Base-by-base conservation (phyloP, 2,329 filamentous ascomycete genomes). In the Paraphaeosphaeria sporulosa region DNA sequence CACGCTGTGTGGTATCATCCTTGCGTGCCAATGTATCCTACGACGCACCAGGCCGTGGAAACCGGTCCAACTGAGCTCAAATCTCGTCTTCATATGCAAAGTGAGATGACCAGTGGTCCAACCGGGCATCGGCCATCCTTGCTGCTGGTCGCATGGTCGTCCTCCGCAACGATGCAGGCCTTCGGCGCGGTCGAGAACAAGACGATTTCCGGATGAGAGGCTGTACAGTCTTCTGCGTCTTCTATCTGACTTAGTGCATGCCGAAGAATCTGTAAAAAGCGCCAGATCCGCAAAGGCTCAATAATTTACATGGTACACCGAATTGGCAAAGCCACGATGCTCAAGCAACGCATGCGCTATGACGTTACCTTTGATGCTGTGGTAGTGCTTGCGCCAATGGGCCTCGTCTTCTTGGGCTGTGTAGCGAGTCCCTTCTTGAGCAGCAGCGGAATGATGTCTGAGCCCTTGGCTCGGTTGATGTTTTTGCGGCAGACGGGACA, bases 401-500 rank as follows among this genome's bases (percentile, higher is more conserved):
- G 53, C 3, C 50, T 51, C 49, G 70, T 73, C 56, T 72, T 73
- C 49, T 72, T 61, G 0, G 75, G 75, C 58, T 78, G 76, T 7
- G 75, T 76, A 2, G 71, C 64, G 21, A 75, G 53, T 0, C 74
- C 75, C 62, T 78, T 79, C 68, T 74, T 82, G 61, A 82, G 69
- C 10, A 80, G 65, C 2, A 77, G 59, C 3, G 79, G 78, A 21
- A 83, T 79, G 43, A 81, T 76, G 57, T 82, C 79, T n/a, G 67
- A 65, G 17, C 69, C 66, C 62, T 76, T 81, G 47, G 67, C 76
- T 48, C 78, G 74, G 44, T 71, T 77, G 59, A 83, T 76, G 43
- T 71, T 68, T 63, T 82, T 83, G 43, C 82, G 73, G 64, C 81
- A 82, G 9, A 83, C 79, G 8, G 83, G 83, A 64, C 83, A 85